Conservation (phyloP, 2,329 filamentous ascomycete genomes). For the Trichoderma pleuroti region DNA sequence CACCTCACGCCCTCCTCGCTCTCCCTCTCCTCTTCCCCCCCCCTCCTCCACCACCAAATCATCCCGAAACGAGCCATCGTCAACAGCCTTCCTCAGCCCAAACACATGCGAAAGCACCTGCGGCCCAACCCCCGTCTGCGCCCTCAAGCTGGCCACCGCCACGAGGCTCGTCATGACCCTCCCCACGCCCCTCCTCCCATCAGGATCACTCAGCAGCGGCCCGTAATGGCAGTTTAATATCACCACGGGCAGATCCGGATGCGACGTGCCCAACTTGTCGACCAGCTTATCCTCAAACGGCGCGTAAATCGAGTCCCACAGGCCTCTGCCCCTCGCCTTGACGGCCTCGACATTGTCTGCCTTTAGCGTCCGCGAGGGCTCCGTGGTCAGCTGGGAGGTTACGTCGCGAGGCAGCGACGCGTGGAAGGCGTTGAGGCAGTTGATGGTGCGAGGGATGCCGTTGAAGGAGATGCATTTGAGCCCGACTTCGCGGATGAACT, state of each 20-base stretch:
- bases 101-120: slow-evolving; percentile 81
- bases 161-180: slow-evolving; percentile 69
- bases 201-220: slow-evolving; percentile 67
- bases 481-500: slow-evolving; percentile 71
- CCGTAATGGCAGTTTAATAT: slow-evolving; percentile 75
- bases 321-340: slow-evolving; percentile 54
- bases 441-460: slow-evolving; percentile 79
- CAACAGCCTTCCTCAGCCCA: slow-evolving; percentile 71
- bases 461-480: slow-evolving; percentile 78
- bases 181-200: slow-evolving; percentile 56
- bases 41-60: slow-evolving; percentile 34
- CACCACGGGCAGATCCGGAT: slow-evolving; percentile 78
- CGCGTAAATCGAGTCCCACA: slow-evolving; percentile 76
- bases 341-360: slow-evolving; percentile 52
- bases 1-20: slow-evolving; percentile 37
- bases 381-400: slow-evolving; percentile 49
- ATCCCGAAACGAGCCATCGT: slow-evolving; percentile 56
- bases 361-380: slow-evolving; percentile 52
- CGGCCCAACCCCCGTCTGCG: slow-evolving; percentile 78
- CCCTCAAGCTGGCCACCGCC: slow-evolving; percentile 69
- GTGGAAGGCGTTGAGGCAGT: slow-evolving; percentile 71
- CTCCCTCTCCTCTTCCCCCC: slow-evolving; percentile 35
- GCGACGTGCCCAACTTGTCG: slow-evolving; percentile 66
- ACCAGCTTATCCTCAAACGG: slow-evolving; percentile 71
- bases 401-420: slow-evolving; percentile 58